Conservation (phyloP, 2,329 filamentous ascomycete genomes). For the Nemania sp. region DNA sequence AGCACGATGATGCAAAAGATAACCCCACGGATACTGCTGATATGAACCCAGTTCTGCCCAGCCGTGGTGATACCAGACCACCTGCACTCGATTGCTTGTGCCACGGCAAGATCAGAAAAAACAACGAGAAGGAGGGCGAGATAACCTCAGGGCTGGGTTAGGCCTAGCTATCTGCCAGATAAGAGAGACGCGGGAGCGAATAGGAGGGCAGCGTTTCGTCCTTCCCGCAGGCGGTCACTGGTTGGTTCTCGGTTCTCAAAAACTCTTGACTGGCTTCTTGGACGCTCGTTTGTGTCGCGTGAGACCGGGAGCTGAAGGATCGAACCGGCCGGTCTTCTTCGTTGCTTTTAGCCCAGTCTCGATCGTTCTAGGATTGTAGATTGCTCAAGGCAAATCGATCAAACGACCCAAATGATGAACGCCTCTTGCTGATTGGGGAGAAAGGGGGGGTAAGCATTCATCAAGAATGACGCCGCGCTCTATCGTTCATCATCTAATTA, state of each 20-base stretch:
- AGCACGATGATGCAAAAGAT: slow-evolving; percentile 17
- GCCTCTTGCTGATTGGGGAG: too few relatives aligned
- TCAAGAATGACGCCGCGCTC: too few relatives aligned
- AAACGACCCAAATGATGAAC: neutral
- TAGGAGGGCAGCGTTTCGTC: slow-evolving; percentile 29
- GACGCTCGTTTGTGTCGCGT: slow-evolving; percentile 26
- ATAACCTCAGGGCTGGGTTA: slow-evolving; percentile 28
- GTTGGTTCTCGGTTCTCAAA: slow-evolving; percentile 24
- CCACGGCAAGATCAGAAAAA: slow-evolving; percentile 28
- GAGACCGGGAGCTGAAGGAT: slow-evolving; percentile 10
- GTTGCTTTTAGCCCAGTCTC: slow-evolving; percentile 16
- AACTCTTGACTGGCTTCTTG: slow-evolving; percentile 9
- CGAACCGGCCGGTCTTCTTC: slow-evolving; percentile 5
- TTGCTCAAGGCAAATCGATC: slow-evolving; percentile 4
- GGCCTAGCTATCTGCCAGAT: slow-evolving; percentile 34
- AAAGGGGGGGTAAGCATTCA: too few relatives aligned
- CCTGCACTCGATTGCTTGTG: slow-evolving; percentile 30
- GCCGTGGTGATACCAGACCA: slow-evolving; percentile 8
- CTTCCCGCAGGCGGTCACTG: slow-evolving; percentile 29
- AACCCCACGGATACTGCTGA: slow-evolving; percentile 13
- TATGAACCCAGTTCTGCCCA: slow-evolving; percentile 14
- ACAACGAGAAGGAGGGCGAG: slow-evolving; percentile 27
- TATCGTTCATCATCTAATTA: too few relatives aligned
- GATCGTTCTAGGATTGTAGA: slow-evolving; percentile 14
- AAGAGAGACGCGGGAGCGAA: slow-evolving; percentile 35